Conservation (phyloP, 208 protist species). For the Crithidia fasciculata region DNA sequence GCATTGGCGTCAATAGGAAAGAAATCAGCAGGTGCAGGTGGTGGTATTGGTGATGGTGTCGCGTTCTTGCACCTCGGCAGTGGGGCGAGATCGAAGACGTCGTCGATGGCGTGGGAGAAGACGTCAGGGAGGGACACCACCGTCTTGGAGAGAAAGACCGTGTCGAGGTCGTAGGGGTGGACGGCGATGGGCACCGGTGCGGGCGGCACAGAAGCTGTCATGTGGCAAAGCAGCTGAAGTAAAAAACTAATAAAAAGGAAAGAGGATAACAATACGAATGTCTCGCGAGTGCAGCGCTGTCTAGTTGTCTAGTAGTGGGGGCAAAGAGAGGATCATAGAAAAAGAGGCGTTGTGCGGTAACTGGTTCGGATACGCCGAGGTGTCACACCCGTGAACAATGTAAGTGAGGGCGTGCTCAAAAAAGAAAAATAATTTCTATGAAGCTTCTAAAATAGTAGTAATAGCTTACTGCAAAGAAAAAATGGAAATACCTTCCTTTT, state of each 20-base stretch:
- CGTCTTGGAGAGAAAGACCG: constrained; percentile 43
- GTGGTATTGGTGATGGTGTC: neutral
- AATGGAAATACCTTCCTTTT: no score
- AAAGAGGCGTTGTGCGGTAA: no score
- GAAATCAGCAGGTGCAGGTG: neutral
- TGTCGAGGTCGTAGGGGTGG: constrained; percentile 37
- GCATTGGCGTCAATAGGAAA: neutral
- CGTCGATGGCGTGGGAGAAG: constrained; percentile 17
- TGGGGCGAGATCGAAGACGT: constrained; percentile 21
- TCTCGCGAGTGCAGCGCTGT: no score
- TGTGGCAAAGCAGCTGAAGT: neutral
- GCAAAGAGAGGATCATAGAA: no score
- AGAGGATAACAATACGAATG: neutral
- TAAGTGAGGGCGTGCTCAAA: no score
- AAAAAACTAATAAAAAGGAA: constrained; percentile 6
- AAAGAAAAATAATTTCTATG: no score
- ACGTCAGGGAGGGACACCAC: constrained; percentile 33
- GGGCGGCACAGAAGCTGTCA: neutral
- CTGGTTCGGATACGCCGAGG: no score
- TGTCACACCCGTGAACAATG: no score
- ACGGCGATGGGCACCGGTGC: constrained; percentile 33
- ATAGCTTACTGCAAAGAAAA: no score
- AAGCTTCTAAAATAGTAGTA: no score
- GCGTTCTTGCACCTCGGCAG: neutral
- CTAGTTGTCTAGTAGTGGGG: no score